phyloP scores from a whole-genome alignment of 139 green algal species.

The Chlamydomonas incerta region DNA sequence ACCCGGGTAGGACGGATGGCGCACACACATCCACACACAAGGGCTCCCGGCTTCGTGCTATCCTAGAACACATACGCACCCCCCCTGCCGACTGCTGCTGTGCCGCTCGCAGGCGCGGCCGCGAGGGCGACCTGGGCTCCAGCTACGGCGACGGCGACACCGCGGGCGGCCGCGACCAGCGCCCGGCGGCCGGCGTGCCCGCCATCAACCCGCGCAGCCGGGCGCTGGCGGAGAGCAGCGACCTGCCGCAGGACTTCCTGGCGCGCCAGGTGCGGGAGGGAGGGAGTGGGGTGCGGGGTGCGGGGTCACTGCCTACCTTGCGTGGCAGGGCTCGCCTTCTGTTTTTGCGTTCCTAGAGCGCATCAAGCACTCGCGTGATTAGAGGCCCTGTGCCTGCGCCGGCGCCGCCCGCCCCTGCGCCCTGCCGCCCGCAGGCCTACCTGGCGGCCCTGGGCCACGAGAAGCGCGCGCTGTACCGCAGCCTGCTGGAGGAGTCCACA shows the following conservation, averaged over 20 bases:
- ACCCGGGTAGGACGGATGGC: too few relatives aligned
- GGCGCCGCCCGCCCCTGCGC: too few relatives aligned
- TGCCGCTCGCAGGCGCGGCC: background rate
- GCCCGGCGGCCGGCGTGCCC: background rate
- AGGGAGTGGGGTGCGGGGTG: too few relatives aligned
- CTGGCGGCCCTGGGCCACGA: slow-evolving; percentile 48
- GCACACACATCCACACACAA: too few relatives aligned
- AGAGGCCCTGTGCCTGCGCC: too few relatives aligned
- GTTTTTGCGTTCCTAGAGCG: background rate
- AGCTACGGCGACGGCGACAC: background rate
- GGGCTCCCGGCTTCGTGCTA: too few relatives aligned
- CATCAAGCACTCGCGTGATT: too few relatives aligned
- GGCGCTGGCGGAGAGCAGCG: slow-evolving; percentile 39
- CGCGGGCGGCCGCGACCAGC: slow-evolving; percentile 1
- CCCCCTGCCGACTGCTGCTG: too few relatives aligned
- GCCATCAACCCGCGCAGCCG: slow-evolving; percentile 54
- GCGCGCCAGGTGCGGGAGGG: slow-evolving; percentile 49
- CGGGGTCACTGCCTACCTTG: background rate
- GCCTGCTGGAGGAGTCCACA: slow-evolving; percentile 43
- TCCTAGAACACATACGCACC: too few relatives aligned
- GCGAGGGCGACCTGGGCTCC: background rate
- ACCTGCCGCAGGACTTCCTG: slow-evolving; percentile 52
- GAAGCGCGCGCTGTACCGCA: slow-evolving; percentile 53
- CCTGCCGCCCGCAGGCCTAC: slow-evolving; percentile 1
- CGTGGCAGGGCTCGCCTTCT: too few relatives aligned